These are phyloP conservation scores for Orbilia oligospora DNA, from an alignment of 2,329 filamentous ascomycete species.

Conservation along the genomic window DNA sequence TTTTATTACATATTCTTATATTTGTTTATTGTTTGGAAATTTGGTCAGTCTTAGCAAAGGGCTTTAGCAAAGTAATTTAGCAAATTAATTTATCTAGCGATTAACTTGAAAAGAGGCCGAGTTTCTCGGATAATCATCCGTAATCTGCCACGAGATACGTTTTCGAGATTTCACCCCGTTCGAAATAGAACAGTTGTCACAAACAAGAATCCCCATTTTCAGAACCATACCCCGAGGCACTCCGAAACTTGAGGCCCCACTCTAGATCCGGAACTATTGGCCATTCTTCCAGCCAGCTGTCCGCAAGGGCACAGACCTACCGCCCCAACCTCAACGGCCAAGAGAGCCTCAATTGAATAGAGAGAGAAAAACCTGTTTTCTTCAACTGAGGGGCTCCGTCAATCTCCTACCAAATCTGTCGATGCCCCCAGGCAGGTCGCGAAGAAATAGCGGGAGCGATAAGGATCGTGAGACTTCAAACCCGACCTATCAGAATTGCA, in stretches of 20 bases:
- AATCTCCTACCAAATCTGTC: constrained; percentile 50
- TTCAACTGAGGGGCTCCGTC: constrained; percentile 1
- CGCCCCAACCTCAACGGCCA: constrained; percentile 34
- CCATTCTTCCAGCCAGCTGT: constrained; percentile 33
- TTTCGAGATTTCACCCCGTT: not conserved
- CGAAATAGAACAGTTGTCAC: constrained; percentile 20
- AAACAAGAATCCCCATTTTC: not conserved
- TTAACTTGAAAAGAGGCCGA: not conserved
- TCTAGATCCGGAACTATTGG: constrained; percentile 14
- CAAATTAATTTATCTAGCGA: constrained; percentile 2
- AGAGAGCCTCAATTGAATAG: constrained; percentile 23
- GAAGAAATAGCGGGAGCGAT: constrained; percentile 56
- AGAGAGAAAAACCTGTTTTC: constrained; percentile 54
- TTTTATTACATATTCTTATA: not conserved
- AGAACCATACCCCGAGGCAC: constrained; percentile 18
- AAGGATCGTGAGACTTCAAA: constrained; percentile 30
- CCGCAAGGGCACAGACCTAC: constrained; percentile 55
- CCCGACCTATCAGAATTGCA: constrained; percentile 47
- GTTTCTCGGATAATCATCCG: not conserved
- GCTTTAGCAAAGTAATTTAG: not conserved
- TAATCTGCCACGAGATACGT: constrained; percentile 3
- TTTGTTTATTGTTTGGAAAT: constrained; percentile 2
- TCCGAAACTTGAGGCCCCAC: constrained; percentile 20
- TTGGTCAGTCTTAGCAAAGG: constrained; percentile 23
- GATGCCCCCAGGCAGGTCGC: constrained; percentile 33